Conservation (phyloP, 2,329 filamentous ascomycete species). For the Hortaea werneckii region DNA sequence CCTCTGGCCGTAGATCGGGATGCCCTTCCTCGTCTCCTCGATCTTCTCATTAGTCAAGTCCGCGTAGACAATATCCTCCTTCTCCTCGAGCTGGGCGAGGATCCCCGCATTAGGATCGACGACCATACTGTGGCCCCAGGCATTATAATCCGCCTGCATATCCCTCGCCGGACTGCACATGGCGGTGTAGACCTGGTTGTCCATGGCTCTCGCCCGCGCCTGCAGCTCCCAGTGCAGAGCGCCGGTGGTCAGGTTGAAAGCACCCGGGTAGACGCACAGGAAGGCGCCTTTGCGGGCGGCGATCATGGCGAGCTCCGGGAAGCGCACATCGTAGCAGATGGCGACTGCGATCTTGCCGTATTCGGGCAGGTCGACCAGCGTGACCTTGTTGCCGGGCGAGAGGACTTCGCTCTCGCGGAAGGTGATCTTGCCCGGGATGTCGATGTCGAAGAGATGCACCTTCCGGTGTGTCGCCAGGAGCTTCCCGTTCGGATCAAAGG, state of each 20-base stretch:
- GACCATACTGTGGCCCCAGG: slow-evolving; percentile 85
- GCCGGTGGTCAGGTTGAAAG: slow-evolving; percentile 91
- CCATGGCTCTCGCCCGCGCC: slow-evolving; percentile 72
- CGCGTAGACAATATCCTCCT: slow-evolving; percentile 64
- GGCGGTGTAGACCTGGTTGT: slow-evolving; percentile 90
- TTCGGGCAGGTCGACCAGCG: slow-evolving; percentile 73
- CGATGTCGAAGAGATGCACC: slow-evolving; percentile 93
- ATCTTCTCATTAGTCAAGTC: slow-evolving; percentile 61
- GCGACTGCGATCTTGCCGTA: slow-evolving; percentile 81
- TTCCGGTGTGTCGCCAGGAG: slow-evolving; percentile 86
- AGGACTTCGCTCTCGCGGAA: slow-evolving; percentile 89
- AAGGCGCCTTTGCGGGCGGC: slow-evolving; percentile 82
- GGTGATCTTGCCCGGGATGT: slow-evolving; percentile 87
- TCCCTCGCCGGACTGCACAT: slow-evolving; percentile 87
- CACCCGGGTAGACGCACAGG: slow-evolving; percentile 83
- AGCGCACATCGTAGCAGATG: slow-evolving; percentile 97
- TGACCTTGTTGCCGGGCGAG: slow-evolving; percentile 72
- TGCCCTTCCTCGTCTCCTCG: slow-evolving; percentile 65
- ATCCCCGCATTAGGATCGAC: slow-evolving; percentile 79
- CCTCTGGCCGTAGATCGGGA: slow-evolving; percentile 75
- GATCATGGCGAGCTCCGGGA: slow-evolving; percentile 85
- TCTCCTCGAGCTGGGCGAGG: slow-evolving; percentile 67
- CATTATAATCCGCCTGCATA: slow-evolving; percentile 66
- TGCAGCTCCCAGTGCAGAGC: slow-evolving; percentile 83
- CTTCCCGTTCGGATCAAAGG: slow-evolving; percentile 68